phyloP scores from a whole-genome alignment of 139 green algal genomes.

The Choricystis sp. region DNA sequence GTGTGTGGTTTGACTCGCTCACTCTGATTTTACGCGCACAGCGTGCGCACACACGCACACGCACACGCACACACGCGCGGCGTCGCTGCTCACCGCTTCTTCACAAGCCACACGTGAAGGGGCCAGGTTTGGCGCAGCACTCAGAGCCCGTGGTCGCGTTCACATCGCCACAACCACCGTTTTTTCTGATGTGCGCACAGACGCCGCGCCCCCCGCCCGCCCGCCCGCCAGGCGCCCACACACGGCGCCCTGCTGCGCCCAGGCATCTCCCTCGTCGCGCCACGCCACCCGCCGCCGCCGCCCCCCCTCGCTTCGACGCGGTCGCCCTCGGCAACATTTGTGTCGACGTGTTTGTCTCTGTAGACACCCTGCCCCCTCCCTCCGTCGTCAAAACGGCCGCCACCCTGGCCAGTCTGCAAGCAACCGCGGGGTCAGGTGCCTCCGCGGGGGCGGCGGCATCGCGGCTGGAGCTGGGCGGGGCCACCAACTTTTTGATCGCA shows the following conservation, averaged over 20 bases:
- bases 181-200: too few relatives aligned
- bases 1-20: too few relatives aligned
- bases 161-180: too few relatives aligned
- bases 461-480: slow-evolving; percentile 58
- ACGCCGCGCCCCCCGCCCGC: too few relatives aligned
- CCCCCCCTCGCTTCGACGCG: slow-evolving; percentile 28
- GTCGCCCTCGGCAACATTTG: slow-evolving; percentile 72
- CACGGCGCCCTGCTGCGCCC: too few relatives aligned
- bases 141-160: too few relatives aligned
- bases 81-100: too few relatives aligned
- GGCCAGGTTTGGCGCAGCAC: too few relatives aligned
- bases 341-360: slow-evolving; percentile 54
- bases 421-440: slow-evolving; percentile 10
- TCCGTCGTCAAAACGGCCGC: slow-evolving; percentile 13
- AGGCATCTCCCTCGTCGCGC: not conserved
- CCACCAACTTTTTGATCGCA: slow-evolving; percentile 85
- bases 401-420: slow-evolving; percentile 30
- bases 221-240: not conserved
- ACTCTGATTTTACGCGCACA: too few relatives aligned
- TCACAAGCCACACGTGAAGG: too few relatives aligned
- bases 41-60: too few relatives aligned
- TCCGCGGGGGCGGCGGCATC: slow-evolving; percentile 4
- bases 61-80: too few relatives aligned
- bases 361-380: slow-evolving; percentile 27
- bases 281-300: not conserved